Evolutionary conservation across 768 basidiomycete genomes (phyloP).

Genomic region (Leucocoprinus leucothites): DNA sequence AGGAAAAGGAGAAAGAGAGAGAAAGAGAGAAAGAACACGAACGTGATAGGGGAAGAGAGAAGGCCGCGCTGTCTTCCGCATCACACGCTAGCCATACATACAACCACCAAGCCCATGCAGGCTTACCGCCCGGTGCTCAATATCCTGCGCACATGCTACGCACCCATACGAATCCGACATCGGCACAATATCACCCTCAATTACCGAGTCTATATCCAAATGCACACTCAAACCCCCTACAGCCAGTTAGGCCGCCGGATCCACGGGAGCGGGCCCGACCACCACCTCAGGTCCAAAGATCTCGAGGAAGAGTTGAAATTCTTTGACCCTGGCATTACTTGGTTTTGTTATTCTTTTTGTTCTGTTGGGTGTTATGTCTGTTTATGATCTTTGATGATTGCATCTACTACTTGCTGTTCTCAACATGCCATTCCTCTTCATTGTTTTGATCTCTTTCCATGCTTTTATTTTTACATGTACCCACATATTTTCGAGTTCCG

Average conservation of each 20-base stretch:
- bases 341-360: neutral
- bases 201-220: neutral
- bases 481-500: neutral
- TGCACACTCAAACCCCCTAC: neutral
- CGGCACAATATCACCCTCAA: neutral
- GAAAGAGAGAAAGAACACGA: neutral
- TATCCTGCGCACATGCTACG: neutral
- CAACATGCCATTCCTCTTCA: neutral
- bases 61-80: neutral
- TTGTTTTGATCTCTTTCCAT: neutral
- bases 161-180: neutral
- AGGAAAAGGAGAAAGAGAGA: constrained; percentile 4
- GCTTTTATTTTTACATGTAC: neutral
- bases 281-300: neutral
- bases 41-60: neutral
- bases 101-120: neutral
- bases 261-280: neutral
- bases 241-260: neutral
- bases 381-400: neutral
- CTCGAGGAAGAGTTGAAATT: constrained; percentile 4
- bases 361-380: neutral
- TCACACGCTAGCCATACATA: neutral
- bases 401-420: neutral
- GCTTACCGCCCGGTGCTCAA: constrained; percentile 7
- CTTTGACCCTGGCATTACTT: neutral